These are phyloP conservation scores for Umbelopsis isabellina DNA, from an alignment of 192 early-diverging fungal species.

Conservation along the genomic window DNA sequence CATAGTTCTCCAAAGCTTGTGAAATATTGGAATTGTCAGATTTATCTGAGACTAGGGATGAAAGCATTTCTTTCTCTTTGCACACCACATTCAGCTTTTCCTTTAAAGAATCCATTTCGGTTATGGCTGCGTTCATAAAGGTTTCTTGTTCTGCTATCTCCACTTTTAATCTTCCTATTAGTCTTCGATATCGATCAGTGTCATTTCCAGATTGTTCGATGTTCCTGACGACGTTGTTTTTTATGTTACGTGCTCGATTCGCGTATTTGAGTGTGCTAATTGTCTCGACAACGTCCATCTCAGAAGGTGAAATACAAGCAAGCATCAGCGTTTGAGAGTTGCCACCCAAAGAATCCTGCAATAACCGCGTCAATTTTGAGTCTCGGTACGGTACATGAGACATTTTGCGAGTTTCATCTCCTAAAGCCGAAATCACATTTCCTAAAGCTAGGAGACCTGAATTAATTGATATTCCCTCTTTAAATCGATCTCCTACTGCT, in stretches of 20 bases:
- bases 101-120: neutral
- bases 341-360: constrained; percentile 96
- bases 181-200: neutral
- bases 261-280: constrained; percentile 97
- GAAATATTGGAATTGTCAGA: neutral
- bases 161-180: neutral
- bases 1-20: neutral
- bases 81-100: neutral
- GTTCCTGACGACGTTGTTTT: constrained; percentile 69
- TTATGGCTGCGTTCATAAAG: constrained; percentile 9
- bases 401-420: constrained; percentile 67
- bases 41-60: neutral
- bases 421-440: constrained; percentile 95
- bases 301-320: constrained; percentile 89
- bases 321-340: constrained; percentile 94
- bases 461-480: constrained; percentile 98
- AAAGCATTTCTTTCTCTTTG: neutral
- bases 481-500: constrained; percentile 89
- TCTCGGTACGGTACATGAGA: constrained; percentile 96
- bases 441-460: constrained; percentile 94
- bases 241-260: constrained; percentile 94
- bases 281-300: constrained; percentile 85
- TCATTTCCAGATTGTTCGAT: constrained; percentile 15
- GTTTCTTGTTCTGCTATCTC: constrained; percentile 8
- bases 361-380: constrained; percentile 95